phyloP scores from a whole-genome alignment of 83 land plant species.

The Thuja plicata region DNA sequence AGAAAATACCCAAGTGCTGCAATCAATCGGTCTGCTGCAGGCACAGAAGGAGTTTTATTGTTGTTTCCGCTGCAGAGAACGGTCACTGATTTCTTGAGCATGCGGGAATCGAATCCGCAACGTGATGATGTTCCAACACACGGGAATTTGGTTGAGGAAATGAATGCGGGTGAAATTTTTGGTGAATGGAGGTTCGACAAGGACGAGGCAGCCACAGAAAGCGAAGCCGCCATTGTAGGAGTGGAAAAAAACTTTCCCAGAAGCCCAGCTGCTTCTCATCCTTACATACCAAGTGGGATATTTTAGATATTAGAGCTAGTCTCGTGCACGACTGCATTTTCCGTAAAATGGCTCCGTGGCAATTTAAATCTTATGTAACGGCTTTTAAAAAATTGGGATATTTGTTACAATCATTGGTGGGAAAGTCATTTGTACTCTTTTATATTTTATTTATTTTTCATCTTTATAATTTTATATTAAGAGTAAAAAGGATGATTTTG shows the following conservation, averaged over 20 bases:
- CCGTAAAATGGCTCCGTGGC: too few relatives aligned
- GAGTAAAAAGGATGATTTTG: too few relatives aligned
- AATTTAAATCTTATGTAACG: too few relatives aligned
- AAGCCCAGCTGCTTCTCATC: not conserved
- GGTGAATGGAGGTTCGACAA: not conserved
- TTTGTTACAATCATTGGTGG: too few relatives aligned
- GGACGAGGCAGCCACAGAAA: not conserved
- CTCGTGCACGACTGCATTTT: too few relatives aligned
- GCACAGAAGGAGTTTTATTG: conserved; percentile 22
- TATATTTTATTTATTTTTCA: too few relatives aligned
- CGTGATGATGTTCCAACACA: not conserved
- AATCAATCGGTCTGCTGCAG: conserved; percentile 54
- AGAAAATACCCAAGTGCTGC: conserved; percentile 72
- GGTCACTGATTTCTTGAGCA: not conserved
- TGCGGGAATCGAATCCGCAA: not conserved
- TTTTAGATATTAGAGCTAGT: not conserved
- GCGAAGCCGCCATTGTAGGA: not conserved
- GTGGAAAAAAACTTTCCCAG: not conserved
- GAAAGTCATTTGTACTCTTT: too few relatives aligned
- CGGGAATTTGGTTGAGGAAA: not conserved
- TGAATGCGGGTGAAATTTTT: not conserved
- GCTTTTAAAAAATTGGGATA: too few relatives aligned
- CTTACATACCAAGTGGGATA: not conserved
- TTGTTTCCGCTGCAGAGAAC: conserved; percentile 5
- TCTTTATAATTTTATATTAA: too few relatives aligned